Conservation (phyloP, 345 rosid species). For the Lepidium sativum region DNA sequence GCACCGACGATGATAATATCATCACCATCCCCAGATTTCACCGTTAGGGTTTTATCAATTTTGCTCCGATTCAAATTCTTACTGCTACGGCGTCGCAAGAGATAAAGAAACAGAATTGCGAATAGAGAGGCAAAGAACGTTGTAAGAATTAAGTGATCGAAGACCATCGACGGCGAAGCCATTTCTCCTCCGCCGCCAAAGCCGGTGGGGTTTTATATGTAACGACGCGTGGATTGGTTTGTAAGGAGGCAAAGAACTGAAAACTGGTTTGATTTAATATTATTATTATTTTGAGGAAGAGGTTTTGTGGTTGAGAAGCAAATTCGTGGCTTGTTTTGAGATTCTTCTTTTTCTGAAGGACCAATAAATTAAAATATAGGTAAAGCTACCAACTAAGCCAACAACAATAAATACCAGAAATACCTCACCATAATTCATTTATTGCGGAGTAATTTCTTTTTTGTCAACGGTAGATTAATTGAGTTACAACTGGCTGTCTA, state of each 20-base stretch:
- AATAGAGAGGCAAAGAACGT: constrained; percentile 7
- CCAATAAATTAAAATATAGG: neutral
- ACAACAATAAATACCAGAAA: neutral
- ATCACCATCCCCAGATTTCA: neutral
- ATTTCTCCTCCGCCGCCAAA: constrained; percentile 8
- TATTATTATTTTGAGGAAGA: neutral
- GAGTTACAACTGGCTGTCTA: too few relatives aligned
- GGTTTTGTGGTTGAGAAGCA: constrained; percentile 17
- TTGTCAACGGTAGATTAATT: too few relatives aligned
- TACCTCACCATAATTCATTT: neutral
- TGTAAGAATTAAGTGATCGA: constrained; percentile 9
- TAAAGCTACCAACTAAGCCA: neutral
- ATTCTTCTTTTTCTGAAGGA: neutral
- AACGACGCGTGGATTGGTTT: constrained; percentile 5
- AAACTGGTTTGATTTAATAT: neutral
- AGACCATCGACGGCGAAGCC: neutral
- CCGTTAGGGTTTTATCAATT: neutral
- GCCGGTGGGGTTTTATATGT: neutral
- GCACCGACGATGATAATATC: constrained; percentile 78
- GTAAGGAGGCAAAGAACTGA: neutral
- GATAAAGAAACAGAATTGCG: neutral
- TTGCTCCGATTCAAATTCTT: neutral
- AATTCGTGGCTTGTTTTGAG: constrained; percentile 10
- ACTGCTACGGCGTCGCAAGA: constrained; percentile 17
- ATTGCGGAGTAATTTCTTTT: too few relatives aligned